Conservation (phyloP, 2,329 filamentous ascomycete species). For the Intubia oerlemansii region DNA sequence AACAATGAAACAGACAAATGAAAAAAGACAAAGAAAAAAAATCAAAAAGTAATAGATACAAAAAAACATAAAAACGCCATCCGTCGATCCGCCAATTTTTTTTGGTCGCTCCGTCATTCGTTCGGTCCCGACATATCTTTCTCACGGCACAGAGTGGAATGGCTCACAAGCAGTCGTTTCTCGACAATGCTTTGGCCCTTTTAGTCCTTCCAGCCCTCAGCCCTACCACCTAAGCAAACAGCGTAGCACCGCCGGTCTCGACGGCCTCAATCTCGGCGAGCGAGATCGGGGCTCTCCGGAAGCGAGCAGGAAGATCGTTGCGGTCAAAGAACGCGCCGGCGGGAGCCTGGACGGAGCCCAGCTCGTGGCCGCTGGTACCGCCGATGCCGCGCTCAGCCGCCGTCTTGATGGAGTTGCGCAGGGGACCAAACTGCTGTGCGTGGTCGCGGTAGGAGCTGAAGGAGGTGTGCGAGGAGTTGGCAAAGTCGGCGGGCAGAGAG, state of each 20-base stretch:
- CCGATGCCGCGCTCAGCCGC: constrained; percentile 25
- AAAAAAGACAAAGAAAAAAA: neutral
- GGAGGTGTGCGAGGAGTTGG: constrained; percentile 26
- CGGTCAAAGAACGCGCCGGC: constrained; percentile 72
- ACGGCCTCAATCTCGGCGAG: constrained; percentile 84
- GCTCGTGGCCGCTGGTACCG: constrained; percentile 39
- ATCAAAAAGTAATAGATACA: neutral
- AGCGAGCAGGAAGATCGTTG: constrained; percentile 66
- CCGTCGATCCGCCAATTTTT: no score
- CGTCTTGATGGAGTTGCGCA: constrained; percentile 33
- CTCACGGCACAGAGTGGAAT: no score
- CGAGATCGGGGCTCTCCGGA: constrained; percentile 53
- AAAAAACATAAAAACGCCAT: neutral
- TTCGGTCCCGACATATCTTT: no score
- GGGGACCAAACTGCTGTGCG: constrained; percentile 57
- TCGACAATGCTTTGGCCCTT: no score
- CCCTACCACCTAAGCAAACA: no score
- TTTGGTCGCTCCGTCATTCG: no score
- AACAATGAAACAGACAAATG: neutral
- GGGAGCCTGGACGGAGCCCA: constrained; percentile 51
- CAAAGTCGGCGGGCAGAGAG: constrained; percentile 35
- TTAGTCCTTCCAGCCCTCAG: no score
- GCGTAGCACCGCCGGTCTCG: constrained; percentile 68
- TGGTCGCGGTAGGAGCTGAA: constrained; percentile 63
- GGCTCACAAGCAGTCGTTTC: no score